phyloP scores from a whole-genome alignment of 176 grass and related monocot genomes.

The Oryza coarctata region DNA sequence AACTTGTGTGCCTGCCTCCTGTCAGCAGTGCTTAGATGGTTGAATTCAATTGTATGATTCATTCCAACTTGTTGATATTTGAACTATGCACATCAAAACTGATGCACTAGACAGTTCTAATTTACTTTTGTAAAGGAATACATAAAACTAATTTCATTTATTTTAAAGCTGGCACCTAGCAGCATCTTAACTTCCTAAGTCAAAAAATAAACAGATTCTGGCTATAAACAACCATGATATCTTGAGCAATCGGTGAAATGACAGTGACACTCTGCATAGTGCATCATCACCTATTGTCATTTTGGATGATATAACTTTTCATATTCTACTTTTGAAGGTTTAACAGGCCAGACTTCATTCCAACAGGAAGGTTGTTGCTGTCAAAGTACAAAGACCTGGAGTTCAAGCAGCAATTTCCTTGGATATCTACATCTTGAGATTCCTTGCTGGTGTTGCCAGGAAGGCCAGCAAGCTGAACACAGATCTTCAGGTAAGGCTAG shows the following conservation, averaged over 20 bases:
- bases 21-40: background rate
- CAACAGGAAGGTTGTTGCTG: slow-evolving; percentile 79
- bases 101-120: background rate
- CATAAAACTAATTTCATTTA: background rate
- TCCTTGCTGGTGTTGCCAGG: slow-evolving; percentile 68
- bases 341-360: slow-evolving; percentile 78
- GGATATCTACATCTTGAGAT: slow-evolving; percentile 94
- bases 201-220: slow-evolving; percentile 16
- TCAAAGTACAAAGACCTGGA: slow-evolving; percentile 97
- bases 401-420: slow-evolving; percentile 94
- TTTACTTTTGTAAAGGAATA: background rate
- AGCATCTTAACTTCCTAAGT: background rate
- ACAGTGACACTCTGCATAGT: background rate
- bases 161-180: background rate
- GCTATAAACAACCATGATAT: slow-evolving; percentile 3
- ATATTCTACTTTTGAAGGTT: slow-evolving; percentile 58
- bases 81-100: background rate
- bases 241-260: background rate
- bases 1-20: background rate
- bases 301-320: background rate
- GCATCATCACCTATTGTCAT: slow-evolving; percentile 10
- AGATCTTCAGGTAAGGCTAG: slow-evolving; percentile 72
- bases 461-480: slow-evolving; percentile 81
- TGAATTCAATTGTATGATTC: slow-evolving; percentile 5
- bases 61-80: slow-evolving; percentile 3